phyloP scores from a whole-genome alignment of 2,329 filamentous ascomycete species.

The Talaromyces sp. region DNA sequence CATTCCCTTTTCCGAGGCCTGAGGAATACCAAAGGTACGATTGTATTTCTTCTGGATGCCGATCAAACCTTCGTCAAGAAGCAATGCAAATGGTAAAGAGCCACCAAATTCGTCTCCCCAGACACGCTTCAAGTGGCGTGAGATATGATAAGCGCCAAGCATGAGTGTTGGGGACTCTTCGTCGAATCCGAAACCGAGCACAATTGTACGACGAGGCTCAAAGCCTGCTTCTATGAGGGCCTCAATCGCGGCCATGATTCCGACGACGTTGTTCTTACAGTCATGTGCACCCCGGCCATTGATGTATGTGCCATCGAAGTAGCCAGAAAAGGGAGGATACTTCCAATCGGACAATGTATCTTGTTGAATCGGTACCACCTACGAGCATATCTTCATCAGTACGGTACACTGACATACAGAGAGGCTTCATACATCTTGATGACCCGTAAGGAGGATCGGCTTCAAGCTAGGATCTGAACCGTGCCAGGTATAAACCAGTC shows the following conservation, averaged over 20 bases:
- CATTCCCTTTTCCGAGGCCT: conserved; percentile 62
- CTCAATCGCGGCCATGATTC: conserved; percentile 53
- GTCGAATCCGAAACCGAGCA: conserved; percentile 63
- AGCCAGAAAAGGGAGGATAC: conserved; percentile 52
- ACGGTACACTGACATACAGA: neutral
- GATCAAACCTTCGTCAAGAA: conserved; percentile 62
- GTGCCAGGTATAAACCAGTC: conserved; percentile 58
- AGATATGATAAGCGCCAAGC: conserved; percentile 53
- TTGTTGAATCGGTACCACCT: conserved; percentile 28
- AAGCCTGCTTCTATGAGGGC: conserved; percentile 51
- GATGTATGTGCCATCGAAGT: conserved; percentile 53
- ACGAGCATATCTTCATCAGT: neutral
- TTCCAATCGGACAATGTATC: conserved; percentile 51
- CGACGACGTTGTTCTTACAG: conserved; percentile 56
- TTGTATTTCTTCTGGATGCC: conserved; percentile 49
- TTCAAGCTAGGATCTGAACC: conserved; percentile 53
- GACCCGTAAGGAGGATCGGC: conserved; percentile 53
- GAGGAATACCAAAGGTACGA: conserved; percentile 54
- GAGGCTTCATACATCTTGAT: conserved; percentile 48
- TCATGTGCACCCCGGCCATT: conserved; percentile 55
- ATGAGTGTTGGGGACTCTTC: conserved; percentile 60
- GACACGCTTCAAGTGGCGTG: conserved; percentile 47
- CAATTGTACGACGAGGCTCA: conserved; percentile 54
- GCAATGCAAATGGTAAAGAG: conserved; percentile 48
- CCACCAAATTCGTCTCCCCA: conserved; percentile 53